Base-by-base conservation (phyloP, 2,329 filamentous ascomycete species). In the Bipolaris cookei region DNA sequence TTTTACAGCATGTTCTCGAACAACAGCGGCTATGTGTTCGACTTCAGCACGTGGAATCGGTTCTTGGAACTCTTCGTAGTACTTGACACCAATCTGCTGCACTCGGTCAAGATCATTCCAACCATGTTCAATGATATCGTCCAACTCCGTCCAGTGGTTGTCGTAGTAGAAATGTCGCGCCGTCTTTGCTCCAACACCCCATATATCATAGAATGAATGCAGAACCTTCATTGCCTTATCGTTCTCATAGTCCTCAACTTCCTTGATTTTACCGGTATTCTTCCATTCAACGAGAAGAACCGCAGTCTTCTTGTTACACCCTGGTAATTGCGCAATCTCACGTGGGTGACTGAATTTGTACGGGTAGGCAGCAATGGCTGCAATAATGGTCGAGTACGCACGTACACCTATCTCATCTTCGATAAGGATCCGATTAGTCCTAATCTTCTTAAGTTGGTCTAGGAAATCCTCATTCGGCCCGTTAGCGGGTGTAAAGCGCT, bases 81-180 rank as follows among this genome's bases (percentile, higher is more conserved):
- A 97, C 73, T 98, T 98, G 42, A 97, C 81, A 0, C 95, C 94
- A 53, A 98, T 96, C 73, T 98, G 92, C 75, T 97, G 94, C 1
- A 91, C 90, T 11, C 92, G 86, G 0, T 83, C 89, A 1, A 98
- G 80, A 0, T 76, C 81, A 18, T 81, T 73, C 94, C 94, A 98
- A 10, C 90, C 92, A 67, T 87, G 84, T 68, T 96, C 90, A 38
- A 97, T 82, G 3, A 98, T 80, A 67, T 98, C 93, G 67, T 97
- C 92, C 0, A 97, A 80, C 58, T 95, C 90, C 58, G 86, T 83
- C 91, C 92, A 97, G 25, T 91, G 81, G 60, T 86, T 87, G 14
- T 86, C 83, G 66, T 84, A 86, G 74, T 93, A 95, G 67, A 97
- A 97, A 1, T 93, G 86, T 14, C 88, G 83, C 0, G 94, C 93